Conservation (phyloP, 352 stramenopile genomes). For the Globisporangium polare region DNA sequence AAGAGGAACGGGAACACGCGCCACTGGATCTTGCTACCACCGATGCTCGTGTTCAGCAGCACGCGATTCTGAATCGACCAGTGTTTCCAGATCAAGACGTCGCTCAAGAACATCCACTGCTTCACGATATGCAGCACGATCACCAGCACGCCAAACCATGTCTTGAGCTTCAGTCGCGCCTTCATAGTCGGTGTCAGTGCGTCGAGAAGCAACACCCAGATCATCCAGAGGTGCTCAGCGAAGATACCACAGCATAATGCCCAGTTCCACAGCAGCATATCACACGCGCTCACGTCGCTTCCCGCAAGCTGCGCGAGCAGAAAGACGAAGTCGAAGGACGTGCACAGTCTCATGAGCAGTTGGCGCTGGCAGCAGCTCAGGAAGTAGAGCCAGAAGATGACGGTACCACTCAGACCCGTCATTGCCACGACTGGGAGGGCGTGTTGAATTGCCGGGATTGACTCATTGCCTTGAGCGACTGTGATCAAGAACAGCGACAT, state of each 20-base stretch:
- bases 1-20: slow-evolving; percentile 9
- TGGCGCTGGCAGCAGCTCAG: not conserved
- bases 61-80: not conserved
- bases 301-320: slow-evolving; percentile 1
- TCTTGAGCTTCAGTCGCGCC: not conserved
- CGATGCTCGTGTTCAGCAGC: not conserved
- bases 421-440: not conserved
- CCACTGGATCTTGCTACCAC: not conserved
- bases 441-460: not conserved
- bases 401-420: not conserved
- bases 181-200: slow-evolving; percentile 4
- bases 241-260: no score
- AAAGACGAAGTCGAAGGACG: slow-evolving; percentile 18
- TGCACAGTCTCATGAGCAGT: slow-evolving; percentile 2
- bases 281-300: not conserved
- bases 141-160: not conserved
- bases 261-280: slow-evolving; percentile 1
- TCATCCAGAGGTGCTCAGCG: slow-evolving; percentile 3
- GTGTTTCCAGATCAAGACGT: not conserved
- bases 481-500: not conserved
- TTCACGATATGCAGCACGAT: not conserved
- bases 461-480: not conserved
- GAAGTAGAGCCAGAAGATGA: not conserved
- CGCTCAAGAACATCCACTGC: not conserved
- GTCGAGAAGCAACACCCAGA: slow-evolving; percentile 5